phyloP scores from a whole-genome alignment of 1,284 basidiomycete genomes.

The Albatrellus sp. region DNA sequence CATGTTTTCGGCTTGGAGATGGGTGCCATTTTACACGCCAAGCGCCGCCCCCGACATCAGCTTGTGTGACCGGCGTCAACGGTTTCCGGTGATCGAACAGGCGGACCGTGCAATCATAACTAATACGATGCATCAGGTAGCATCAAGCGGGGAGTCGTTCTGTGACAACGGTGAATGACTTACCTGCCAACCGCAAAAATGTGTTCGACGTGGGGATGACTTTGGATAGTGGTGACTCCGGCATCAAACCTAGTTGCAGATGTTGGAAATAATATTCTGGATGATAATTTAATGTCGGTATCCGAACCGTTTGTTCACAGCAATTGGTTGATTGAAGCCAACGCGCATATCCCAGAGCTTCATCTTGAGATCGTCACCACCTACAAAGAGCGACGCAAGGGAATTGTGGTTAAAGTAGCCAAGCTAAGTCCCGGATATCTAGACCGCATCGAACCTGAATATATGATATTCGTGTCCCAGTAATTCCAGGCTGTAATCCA shows the following conservation, averaged over 20 bases:
- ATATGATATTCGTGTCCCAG: constrained; percentile 67
- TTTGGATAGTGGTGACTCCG: constrained; percentile 87
- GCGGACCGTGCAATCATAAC: constrained; percentile 78
- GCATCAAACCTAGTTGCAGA: constrained; percentile 63
- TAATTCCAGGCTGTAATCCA: constrained; percentile 92
- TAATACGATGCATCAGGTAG: constrained; percentile 19
- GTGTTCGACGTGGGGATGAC: constrained; percentile 70
- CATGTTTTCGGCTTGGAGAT: constrained; percentile 36
- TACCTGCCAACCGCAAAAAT: constrained; percentile 88
- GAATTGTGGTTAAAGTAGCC: background rate
- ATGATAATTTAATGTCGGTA: background rate
- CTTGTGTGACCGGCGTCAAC: constrained; percentile 40
- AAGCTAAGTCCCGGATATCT: background rate
- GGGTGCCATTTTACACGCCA: constrained; percentile 99
- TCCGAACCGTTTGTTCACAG: constrained; percentile 62
- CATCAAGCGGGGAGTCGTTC: background rate
- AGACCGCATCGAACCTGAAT: constrained; percentile 51
- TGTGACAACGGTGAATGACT: constrained; percentile 7
- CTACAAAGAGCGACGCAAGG: constrained; percentile 26
- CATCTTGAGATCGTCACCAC: constrained; percentile 86
- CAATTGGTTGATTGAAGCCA: constrained; percentile 47
- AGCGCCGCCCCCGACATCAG: constrained; percentile 79
- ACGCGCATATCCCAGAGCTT: constrained; percentile 89
- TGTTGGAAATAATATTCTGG: constrained; percentile 1
- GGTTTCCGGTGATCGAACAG: constrained; percentile 79